phyloP scores from a whole-genome alignment of 495 filamentous ascomycete genomes.

The Halenospora varia region DNA sequence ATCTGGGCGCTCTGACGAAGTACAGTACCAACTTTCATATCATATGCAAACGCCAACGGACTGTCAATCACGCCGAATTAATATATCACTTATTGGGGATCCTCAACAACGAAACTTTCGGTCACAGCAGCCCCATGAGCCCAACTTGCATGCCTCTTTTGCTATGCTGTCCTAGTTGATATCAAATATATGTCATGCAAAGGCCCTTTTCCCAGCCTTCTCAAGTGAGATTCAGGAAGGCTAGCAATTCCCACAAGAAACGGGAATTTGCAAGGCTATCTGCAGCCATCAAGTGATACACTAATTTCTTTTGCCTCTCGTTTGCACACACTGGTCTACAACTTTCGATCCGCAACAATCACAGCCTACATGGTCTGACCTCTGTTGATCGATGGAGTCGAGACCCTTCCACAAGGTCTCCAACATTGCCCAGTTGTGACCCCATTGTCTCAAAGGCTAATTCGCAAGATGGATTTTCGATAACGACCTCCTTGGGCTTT shows the following conservation, averaged over 20 bases:
- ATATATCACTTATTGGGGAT: too few species aligned
- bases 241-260: neutral
- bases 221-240: neutral
- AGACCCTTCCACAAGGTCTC: too few species aligned
- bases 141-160: neutral
- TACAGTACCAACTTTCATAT: slow-evolving; percentile 5
- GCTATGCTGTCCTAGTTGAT: slow-evolving; percentile 1
- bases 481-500: neutral
- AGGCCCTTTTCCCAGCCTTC: slow-evolving; percentile 6
- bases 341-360: too few species aligned
- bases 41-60: slow-evolving; percentile 21
- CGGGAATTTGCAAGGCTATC: neutral
- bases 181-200: slow-evolving; percentile 7
- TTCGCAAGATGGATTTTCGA: neutral
- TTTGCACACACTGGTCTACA: too few species aligned
- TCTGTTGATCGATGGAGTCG: too few species aligned
- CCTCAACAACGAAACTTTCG: too few species aligned
- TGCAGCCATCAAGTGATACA: neutral
- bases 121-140: too few species aligned
- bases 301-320: too few species aligned
- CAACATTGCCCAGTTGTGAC: too few species aligned
- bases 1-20: slow-evolving; percentile 2
- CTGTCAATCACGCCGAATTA: too few species aligned
- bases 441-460: too few species aligned
- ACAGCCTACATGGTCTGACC: too few species aligned